Evolutionary conservation across 768 basidiomycete species (phyloP).

Genomic region (Lentinula aciculospora): DNA sequence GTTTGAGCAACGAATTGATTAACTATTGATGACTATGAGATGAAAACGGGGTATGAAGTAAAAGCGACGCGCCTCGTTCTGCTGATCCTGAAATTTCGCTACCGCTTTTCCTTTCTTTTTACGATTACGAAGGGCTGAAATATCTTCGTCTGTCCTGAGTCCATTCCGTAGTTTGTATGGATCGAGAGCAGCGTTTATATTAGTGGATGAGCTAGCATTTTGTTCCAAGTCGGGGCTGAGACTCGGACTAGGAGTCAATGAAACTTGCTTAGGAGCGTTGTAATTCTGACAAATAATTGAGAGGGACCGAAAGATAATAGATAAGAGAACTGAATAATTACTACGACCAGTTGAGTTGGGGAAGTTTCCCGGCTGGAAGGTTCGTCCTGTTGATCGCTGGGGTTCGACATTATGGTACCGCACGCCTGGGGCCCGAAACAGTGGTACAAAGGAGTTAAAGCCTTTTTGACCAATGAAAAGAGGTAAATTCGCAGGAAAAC

Average conservation of each 20-base stretch:
- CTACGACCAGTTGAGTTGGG: background rate
- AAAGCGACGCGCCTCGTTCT: slow-evolving; percentile 56
- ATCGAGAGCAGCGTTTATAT: background rate
- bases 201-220: background rate
- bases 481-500: background rate
- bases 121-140: background rate
- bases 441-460: background rate
- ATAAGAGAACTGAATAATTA: background rate
- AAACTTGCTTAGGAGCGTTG: background rate
- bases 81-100: slow-evolving; percentile 60
- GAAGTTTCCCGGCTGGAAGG: background rate
- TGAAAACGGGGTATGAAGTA: background rate
- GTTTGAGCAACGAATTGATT: slow-evolving; percentile 81
- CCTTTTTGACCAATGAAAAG: background rate
- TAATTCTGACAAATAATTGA: background rate
- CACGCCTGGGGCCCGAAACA: slow-evolving; percentile 2
- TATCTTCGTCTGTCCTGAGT: background rate
- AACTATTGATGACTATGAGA: slow-evolving; percentile 42
- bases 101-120: slow-evolving; percentile 20
- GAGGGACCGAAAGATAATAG: background rate
- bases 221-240: slow-evolving; percentile 1
- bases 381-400: background rate
- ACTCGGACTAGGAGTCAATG: background rate
- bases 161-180: slow-evolving; percentile 2
- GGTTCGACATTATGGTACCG: background rate